phyloP scores from a whole-genome alignment of 257 asterid genomes.

The Solanum habrochaites region DNA sequence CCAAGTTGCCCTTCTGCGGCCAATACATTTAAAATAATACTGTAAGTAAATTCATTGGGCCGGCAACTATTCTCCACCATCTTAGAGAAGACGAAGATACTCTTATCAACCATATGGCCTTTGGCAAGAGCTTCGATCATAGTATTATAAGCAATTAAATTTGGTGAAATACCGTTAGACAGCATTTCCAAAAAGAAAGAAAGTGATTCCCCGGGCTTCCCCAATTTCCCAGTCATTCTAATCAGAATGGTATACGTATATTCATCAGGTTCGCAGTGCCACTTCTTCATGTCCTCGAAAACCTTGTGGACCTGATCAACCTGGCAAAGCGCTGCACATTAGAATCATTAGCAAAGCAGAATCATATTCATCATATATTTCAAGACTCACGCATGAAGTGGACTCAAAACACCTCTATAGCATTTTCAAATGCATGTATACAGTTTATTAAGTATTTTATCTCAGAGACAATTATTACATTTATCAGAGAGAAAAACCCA shows the following conservation, averaged over 20 bases:
- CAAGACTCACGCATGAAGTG: not conserved
- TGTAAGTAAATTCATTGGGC: slow-evolving; percentile 84
- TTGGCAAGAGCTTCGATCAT: slow-evolving; percentile 67
- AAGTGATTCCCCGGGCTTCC: slow-evolving; percentile 56
- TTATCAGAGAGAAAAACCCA: not conserved
- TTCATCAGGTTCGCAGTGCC: slow-evolving; percentile 70
- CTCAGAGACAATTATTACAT: not conserved
- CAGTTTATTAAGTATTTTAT: not conserved
- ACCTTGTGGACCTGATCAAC: slow-evolving; percentile 59
- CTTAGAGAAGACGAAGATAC: slow-evolving; percentile 55
- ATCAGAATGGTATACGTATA: slow-evolving; percentile 79
- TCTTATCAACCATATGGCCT: slow-evolving; percentile 51
- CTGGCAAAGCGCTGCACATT: slow-evolving; percentile 73
- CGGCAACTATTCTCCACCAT: slow-evolving; percentile 82
- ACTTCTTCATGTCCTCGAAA: slow-evolving; percentile 70
- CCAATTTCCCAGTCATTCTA: slow-evolving; percentile 65
- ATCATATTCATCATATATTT: not conserved
- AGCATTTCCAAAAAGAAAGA: slow-evolving; percentile 74
- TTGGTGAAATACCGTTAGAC: slow-evolving; percentile 54
- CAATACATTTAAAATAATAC: slow-evolving; percentile 55
- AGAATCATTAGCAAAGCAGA: slow-evolving; percentile 33
- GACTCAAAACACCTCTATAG: not conserved
- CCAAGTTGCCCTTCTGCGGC: slow-evolving; percentile 71
- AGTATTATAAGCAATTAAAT: slow-evolving; percentile 77
- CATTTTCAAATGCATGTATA: not conserved